phyloP scores from a whole-genome alignment of 2,329 filamentous ascomycete species.

The Aureobasidium namibiae region DNA sequence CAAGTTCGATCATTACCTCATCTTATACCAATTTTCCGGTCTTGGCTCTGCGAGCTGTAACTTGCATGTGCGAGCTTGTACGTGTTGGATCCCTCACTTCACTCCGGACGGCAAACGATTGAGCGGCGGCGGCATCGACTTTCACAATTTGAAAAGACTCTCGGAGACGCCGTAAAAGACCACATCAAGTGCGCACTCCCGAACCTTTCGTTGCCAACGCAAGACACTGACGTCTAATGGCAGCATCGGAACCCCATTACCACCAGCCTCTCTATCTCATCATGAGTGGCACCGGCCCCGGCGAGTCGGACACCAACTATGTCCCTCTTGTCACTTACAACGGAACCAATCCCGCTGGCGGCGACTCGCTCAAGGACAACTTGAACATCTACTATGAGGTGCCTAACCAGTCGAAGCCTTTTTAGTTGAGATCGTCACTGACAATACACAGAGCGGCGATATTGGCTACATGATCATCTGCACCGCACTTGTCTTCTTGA shows the following conservation, averaged over 20 bases:
- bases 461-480: constrained; percentile 72
- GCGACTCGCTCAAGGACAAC: constrained; percentile 58
- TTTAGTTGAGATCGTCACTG: constrained; percentile 13
- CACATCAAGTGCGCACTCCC: background rate
- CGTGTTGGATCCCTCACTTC: background rate
- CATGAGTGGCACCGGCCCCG: constrained; percentile 6
- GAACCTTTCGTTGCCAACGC: background rate
- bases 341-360: constrained; percentile 55
- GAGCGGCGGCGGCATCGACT: background rate
- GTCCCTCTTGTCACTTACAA: constrained; percentile 50
- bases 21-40: background rate
- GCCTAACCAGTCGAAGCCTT: constrained; percentile 22
- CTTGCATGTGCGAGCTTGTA: background rate
- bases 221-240: background rate
- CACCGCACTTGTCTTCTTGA: constrained; percentile 74
- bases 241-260: background rate
- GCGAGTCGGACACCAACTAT: constrained; percentile 15
- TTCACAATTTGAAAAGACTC: background rate
- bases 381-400: constrained; percentile 82
- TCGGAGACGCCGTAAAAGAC: background rate
- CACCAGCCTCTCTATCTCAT: background rate
- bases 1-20: background rate
- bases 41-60: background rate
- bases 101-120: background rate
- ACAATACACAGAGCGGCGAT: constrained; percentile 57